These are phyloP conservation scores for Cryptococcus depauperatus DNA, from an alignment of 1,284 basidiomycete genomes.

Conservation along the genomic window DNA sequence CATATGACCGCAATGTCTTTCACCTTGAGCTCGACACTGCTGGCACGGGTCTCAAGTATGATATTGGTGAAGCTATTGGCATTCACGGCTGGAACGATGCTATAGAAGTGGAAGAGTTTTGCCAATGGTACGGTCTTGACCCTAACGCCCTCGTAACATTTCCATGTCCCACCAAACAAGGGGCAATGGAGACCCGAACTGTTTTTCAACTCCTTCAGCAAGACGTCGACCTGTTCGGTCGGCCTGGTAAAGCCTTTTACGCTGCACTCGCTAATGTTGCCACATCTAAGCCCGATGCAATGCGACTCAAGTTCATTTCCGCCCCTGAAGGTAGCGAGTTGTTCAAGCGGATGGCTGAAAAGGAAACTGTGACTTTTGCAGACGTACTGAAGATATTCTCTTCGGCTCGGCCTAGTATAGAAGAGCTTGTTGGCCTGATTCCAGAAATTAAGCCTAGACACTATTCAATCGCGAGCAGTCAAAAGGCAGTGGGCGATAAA, in stretches of 20 bases:
- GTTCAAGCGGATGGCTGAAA: constrained; percentile 92
- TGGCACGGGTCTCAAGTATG: constrained; percentile 89
- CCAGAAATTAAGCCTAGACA: constrained; percentile 95
- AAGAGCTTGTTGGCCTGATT: constrained; percentile 75
- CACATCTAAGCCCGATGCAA: constrained; percentile 61
- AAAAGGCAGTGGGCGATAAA: constrained; percentile 86
- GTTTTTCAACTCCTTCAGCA: constrained; percentile 92
- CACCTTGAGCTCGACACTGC: constrained; percentile 92
- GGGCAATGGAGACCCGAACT: constrained; percentile 67
- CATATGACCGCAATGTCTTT: constrained; percentile 98
- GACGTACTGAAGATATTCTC: constrained; percentile 75
- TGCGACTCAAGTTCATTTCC: constrained; percentile 84
- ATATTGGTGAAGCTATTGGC: constrained; percentile 92
- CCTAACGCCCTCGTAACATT: constrained; percentile 74
- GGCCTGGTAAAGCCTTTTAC: constrained; percentile 93
- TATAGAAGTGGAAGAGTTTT: constrained; percentile 79
- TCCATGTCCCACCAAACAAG: constrained; percentile 53
- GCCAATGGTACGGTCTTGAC: constrained; percentile 82
- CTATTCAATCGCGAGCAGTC: constrained; percentile 94
- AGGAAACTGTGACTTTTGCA: constrained; percentile 89
- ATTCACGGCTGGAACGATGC: constrained; percentile 97
- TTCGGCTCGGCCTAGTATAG: constrained; percentile 70
- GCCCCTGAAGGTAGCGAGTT: constrained; percentile 82
- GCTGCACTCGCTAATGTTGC: constrained; percentile 76
- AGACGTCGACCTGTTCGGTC: constrained; percentile 92